A percentile compares a stretch with the other conserved stretches of the same genome.
Conservation (phyloP, 805 yeast species). For the Schwanniomyces occidentalis region DNA sequence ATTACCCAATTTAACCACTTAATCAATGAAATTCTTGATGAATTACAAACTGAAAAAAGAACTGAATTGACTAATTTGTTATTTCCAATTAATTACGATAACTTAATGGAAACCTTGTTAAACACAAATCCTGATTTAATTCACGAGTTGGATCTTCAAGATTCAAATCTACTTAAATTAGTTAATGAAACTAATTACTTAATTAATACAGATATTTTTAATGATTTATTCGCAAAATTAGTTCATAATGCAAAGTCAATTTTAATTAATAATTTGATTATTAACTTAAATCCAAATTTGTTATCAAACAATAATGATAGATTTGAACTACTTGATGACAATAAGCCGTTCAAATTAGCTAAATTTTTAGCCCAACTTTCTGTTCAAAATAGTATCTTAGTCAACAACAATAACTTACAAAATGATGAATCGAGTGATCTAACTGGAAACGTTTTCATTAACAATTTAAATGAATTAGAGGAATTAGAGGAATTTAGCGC, state of each 20-base stretch:
- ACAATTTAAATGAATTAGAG: slow-evolving; percentile 40
- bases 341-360: slow-evolving; percentile 53
- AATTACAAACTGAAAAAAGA: slow-evolving; percentile 16
- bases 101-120: slow-evolving; percentile 47
- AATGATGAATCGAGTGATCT: slow-evolving; percentile 17
- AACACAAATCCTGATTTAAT: slow-evolving; percentile 47
- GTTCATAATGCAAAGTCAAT: slow-evolving; percentile 36
- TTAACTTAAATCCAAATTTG: slow-evolving; percentile 22
- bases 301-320: slow-evolving; percentile 9
- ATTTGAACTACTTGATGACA: slow-evolving; percentile 18
- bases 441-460: slow-evolving; percentile 39
- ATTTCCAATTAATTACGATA: slow-evolving; percentile 40
- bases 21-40: slow-evolving; percentile 20
- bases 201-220: slow-evolving; percentile 33
- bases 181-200: slow-evolving; percentile 48
- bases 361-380: slow-evolving; percentile 67
- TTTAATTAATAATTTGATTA: slow-evolving; percentile 31
- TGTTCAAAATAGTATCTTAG: slow-evolving; percentile 58
- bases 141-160: slow-evolving; percentile 35
- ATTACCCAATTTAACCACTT: slow-evolving; percentile 55
- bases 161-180: slow-evolving; percentile 38
- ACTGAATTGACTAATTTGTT: slow-evolving; percentile 21
- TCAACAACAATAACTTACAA: slow-evolving; percentile 40
- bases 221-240: slow-evolving; percentile 31
- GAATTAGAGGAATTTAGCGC: slow-evolving; percentile 89